phyloP scores from a whole-genome alignment of 2,329 filamentous ascomycete species.

The Podosphaera aphanis region DNA sequence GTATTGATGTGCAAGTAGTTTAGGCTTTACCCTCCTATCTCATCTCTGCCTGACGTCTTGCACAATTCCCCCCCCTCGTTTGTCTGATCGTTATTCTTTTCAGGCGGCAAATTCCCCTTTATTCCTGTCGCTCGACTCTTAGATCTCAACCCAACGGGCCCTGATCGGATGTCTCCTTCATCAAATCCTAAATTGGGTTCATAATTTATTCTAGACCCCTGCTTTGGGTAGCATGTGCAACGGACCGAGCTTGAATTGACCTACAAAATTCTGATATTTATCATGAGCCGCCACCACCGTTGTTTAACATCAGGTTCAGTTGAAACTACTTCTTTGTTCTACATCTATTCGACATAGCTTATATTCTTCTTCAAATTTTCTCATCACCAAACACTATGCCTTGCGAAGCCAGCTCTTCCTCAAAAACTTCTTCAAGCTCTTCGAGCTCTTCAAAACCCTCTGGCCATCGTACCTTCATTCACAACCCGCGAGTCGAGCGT shows the following conservation, averaged over 20 bases:
- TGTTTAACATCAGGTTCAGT: background rate
- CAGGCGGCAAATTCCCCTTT: background rate
- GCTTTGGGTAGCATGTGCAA: background rate
- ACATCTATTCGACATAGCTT: background rate
- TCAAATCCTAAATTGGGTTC: background rate
- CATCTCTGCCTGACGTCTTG: too few species aligned
- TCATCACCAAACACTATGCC: constrained; percentile 2
- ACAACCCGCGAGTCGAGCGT: constrained; percentile 23
- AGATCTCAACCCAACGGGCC: background rate
- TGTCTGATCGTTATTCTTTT: background rate
- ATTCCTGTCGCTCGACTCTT: background rate
- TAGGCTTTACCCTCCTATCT: too few species aligned
- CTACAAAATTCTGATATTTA: background rate
- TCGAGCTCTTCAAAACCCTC: constrained; percentile 3
- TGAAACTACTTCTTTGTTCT: background rate
- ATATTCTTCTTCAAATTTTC: constrained; percentile 5
- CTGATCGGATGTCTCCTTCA: background rate
- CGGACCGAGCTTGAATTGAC: background rate
- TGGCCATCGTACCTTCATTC: constrained; percentile 4
- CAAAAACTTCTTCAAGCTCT: constrained; percentile 4
- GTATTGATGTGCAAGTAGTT: too few species aligned
- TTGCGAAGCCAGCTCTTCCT: constrained; percentile 4
- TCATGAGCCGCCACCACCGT: background rate
- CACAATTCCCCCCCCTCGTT: background rate
- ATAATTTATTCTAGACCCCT: background rate